Percentiles rank a stretch among this genome's conserved stretches.
Conservation (phyloP, 768 basidiomycete genomes). For the Amanita exitialis region DNA sequence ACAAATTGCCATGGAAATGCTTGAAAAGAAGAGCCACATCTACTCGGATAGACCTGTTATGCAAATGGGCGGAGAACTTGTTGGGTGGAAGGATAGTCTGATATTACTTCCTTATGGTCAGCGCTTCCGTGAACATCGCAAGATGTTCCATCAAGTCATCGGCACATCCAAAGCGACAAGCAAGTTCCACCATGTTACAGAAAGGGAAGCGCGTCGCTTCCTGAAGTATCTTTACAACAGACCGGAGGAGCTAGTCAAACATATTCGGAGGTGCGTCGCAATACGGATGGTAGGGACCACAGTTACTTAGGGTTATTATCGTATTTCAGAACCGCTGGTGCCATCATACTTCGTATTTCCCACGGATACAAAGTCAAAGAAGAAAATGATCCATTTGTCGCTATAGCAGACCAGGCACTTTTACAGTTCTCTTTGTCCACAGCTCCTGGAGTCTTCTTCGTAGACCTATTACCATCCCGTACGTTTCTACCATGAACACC, state of each 20-base stretch:
- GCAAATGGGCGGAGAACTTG: constrained; percentile 32
- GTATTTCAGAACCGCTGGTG: constrained; percentile 1
- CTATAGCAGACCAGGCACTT: constrained; percentile 15
- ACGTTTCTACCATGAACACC: background rate
- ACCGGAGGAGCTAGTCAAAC: constrained; percentile 22
- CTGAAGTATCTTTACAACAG: constrained; percentile 24
- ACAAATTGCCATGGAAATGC: constrained; percentile 32
- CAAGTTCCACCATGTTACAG: constrained; percentile 27
- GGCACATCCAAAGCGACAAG: constrained; percentile 27
- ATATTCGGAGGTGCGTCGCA: constrained; percentile 25
- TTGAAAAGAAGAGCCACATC: constrained; percentile 39
- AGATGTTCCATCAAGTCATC: constrained; percentile 29
- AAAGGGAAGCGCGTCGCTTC: constrained; percentile 29
- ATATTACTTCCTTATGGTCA: constrained; percentile 26
- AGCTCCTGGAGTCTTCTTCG: constrained; percentile 19
- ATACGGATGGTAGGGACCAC: background rate
- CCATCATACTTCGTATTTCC: constrained; percentile 18
- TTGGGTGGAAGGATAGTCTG: constrained; percentile 27
- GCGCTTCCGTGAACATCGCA: constrained; percentile 30
- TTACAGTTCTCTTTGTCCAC: constrained; percentile 14
- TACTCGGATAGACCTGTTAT: constrained; percentile 46
- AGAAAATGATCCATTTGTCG: constrained; percentile 21
- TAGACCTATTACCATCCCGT: constrained; percentile 17
- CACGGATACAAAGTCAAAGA: constrained; percentile 21
- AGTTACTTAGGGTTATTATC: no score